These are phyloP conservation scores for Neurospora sp. DNA, from an alignment of 495 filamentous ascomycete species.

Conservation along the genomic window DNA sequence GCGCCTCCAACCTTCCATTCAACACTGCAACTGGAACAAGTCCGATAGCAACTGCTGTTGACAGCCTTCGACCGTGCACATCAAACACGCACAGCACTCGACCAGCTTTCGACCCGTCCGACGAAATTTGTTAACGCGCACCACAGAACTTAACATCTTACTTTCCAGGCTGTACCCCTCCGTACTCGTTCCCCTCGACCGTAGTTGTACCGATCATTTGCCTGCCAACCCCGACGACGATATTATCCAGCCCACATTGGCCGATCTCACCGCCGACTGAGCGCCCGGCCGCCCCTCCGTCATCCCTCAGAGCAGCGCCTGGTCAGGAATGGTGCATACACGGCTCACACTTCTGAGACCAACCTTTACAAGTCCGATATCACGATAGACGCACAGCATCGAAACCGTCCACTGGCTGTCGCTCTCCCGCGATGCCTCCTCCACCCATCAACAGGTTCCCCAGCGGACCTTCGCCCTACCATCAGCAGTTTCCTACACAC, in stretches of 20 bases:
- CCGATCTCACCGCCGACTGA: neutral
- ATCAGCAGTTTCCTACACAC: slow-evolving; percentile 38
- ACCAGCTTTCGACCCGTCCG: neutral
- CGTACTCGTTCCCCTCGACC: neutral
- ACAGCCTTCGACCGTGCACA: neutral
- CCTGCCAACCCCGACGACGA: neutral
- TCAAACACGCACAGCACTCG: neutral
- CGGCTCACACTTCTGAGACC: neutral
- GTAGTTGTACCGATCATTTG: neutral
- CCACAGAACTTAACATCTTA: neutral
- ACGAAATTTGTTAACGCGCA: neutral
- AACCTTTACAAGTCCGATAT: slow-evolving; percentile 6
- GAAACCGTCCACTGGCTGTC: neutral
- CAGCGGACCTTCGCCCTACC: slow-evolving; percentile 31
- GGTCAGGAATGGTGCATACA: slow-evolving; percentile 15
- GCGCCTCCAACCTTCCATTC: neutral
- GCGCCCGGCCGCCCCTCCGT: neutral
- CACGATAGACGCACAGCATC: slow-evolving; percentile 4
- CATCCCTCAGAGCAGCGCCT: neutral
- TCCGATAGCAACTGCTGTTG: neutral
- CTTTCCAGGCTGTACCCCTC: neutral
- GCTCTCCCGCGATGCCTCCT: slow-evolving; percentile 20
- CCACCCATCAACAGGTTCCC: slow-evolving; percentile 21
- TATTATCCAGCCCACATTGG: neutral
- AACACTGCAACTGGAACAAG: neutral